Evolutionary conservation across 768 basidiomycete species (phyloP).

Genomic region (Tephrocybe rancida): DNA sequence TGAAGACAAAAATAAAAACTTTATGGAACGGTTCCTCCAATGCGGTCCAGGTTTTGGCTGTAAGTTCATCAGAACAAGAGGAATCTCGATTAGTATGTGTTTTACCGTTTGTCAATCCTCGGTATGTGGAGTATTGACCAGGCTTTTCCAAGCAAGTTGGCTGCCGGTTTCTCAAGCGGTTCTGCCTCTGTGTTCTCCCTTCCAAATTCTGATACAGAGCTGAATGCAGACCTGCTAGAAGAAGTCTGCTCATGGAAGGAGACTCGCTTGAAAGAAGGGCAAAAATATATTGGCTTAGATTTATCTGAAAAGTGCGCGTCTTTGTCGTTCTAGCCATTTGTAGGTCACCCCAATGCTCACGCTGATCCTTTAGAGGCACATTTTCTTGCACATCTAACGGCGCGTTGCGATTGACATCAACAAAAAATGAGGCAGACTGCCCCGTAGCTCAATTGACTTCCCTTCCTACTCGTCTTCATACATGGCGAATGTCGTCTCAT

Average conservation of each 20-base stretch:
- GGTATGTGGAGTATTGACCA: conserved; percentile 1
- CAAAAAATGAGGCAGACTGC: conserved; percentile 25
- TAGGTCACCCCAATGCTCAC: not conserved
- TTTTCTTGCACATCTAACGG: conserved; percentile 81
- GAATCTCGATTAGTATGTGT: conserved; percentile 41
- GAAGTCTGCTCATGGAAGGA: conserved; percentile 63
- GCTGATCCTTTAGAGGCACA: conserved; percentile 37
- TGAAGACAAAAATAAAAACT: conserved; percentile 36
- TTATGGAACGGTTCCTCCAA: conserved; percentile 32
- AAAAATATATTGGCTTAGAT: conserved; percentile 65
- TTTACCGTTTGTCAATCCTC: not conserved
- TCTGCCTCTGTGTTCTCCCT: conserved; percentile 46
- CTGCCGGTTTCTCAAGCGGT: conserved; percentile 67
- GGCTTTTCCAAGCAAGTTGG: conserved; percentile 54
- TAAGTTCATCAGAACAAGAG: conserved; percentile 21
- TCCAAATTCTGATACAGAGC: conserved; percentile 35
- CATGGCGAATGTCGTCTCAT: conserved; percentile 62
- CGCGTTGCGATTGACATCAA: conserved; percentile 55
- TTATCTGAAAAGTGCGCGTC: conserved; percentile 48
- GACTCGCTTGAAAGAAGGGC: conserved; percentile 50
- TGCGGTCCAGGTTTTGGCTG: conserved; percentile 33
- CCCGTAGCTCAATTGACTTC: conserved; percentile 32
- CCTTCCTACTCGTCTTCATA: conserved; percentile 70
- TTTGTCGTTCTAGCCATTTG: not conserved
- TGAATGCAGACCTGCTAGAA: conserved; percentile 32